These are phyloP conservation scores for Neonectria punicea DNA, from an alignment of 2,329 filamentous ascomycete genomes.

Conservation along the genomic window DNA sequence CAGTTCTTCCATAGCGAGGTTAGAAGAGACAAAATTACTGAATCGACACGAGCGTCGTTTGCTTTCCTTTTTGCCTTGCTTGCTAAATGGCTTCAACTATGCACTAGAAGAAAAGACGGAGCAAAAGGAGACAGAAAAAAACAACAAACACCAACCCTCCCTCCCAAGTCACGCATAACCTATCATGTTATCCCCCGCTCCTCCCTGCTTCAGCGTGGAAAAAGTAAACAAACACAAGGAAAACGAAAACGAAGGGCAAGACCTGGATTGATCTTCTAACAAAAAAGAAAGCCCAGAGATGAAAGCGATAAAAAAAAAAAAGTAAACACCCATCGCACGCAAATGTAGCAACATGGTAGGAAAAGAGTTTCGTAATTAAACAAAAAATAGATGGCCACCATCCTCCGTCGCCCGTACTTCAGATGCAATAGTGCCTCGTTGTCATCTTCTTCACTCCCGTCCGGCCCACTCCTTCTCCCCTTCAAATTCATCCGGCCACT, in stretches of 20 bases:
- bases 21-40: background rate
- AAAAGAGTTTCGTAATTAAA: slow-evolving; percentile 60
- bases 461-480: slow-evolving; percentile 32
- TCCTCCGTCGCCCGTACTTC: slow-evolving; percentile 47
- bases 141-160: background rate
- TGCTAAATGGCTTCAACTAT: slow-evolving; percentile 1
- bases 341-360: slow-evolving; percentile 36
- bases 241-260: slow-evolving; percentile 15
- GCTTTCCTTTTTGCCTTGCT: background rate
- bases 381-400: slow-evolving; percentile 60
- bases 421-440: slow-evolving; percentile 46
- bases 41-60: background rate
- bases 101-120: background rate
- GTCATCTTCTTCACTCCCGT: slow-evolving; percentile 32
- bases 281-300: slow-evolving; percentile 2
- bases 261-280: slow-evolving; percentile 3
- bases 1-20: too few species aligned
- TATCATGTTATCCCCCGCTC: slow-evolving; percentile 1
- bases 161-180: background rate
- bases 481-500: slow-evolving; percentile 27
- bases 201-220: slow-evolving; percentile 7
- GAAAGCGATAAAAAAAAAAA: slow-evolving; percentile 6
- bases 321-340: slow-evolving; percentile 26
- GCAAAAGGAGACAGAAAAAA: background rate
- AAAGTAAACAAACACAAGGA: slow-evolving; percentile 24